phyloP scores from a whole-genome alignment of 495 filamentous ascomycete genomes.

The Aspergillus campestris region DNA sequence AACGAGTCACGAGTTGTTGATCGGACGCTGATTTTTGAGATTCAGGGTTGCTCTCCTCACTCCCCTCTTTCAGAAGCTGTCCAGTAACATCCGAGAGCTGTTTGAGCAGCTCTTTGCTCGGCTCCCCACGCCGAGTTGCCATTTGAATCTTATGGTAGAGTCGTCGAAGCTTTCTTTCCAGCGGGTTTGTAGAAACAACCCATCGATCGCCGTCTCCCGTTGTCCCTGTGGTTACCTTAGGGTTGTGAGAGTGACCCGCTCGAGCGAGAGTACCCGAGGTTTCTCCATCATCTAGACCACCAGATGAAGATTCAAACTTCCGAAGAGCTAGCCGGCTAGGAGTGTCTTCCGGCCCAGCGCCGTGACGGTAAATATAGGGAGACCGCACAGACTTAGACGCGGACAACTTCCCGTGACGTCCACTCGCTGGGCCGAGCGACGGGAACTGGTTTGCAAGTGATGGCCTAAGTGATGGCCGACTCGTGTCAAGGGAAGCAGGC shows the following conservation, averaged over 20 bases:
- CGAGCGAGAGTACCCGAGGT: too few species aligned
- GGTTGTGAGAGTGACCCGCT: too few species aligned
- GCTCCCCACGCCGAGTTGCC: slow-evolving; percentile 12
- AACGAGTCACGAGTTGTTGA: neutral
- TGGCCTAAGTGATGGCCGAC: neutral
- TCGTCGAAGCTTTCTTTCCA: slow-evolving; percentile 9
- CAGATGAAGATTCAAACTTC: too few species aligned
- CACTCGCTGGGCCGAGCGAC: neutral
- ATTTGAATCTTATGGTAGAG: slow-evolving; percentile 20
- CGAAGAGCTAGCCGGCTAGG: too few species aligned
- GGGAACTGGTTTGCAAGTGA: neutral
- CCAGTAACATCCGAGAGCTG: slow-evolving; percentile 16
- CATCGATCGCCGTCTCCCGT: neutral
- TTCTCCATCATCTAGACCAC: too few species aligned
- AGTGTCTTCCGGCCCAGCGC: too few species aligned
- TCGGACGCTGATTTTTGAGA: neutral
- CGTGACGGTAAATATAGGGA: too few species aligned
- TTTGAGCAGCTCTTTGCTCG: slow-evolving; percentile 15
- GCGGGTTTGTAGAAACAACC: slow-evolving; percentile 5
- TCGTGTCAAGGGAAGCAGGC: neutral
- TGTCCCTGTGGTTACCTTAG: too few species aligned
- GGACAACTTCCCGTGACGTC: too few species aligned
- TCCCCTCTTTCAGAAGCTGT: slow-evolving; percentile 4
- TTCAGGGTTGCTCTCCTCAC: slow-evolving; percentile 2
- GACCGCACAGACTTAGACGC: too few species aligned